Conservation (phyloP, 108 stramenopile genomes). For the Skeletonema grethae region DNA sequence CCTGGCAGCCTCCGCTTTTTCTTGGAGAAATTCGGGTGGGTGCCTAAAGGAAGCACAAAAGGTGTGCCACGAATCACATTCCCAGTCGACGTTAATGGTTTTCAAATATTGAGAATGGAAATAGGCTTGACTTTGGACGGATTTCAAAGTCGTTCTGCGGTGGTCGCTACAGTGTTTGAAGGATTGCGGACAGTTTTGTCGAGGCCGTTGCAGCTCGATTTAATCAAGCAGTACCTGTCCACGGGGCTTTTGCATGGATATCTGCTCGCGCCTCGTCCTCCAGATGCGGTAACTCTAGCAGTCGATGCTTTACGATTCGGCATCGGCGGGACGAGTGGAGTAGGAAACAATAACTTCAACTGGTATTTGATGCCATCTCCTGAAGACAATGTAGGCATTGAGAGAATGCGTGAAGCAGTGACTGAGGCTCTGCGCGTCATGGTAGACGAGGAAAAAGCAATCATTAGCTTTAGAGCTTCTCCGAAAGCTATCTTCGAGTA, state of each 20-base stretch:
- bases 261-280: conserved; percentile 63
- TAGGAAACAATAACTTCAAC: conserved; percentile 41
- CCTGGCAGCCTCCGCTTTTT: conserved; percentile 73
- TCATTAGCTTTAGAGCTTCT: conserved; percentile 65
- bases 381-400: conserved; percentile 39
- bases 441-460: conserved; percentile 58
- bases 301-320: conserved; percentile 74
- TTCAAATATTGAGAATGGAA: conserved; percentile 75
- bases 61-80: conserved; percentile 72
- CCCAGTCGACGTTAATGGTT: conserved; percentile 75
- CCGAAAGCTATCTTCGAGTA: conserved; percentile 48
- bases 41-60: conserved; percentile 48
- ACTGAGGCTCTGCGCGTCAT: conserved; percentile 49
- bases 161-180: conserved; percentile 72
- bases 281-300: conserved; percentile 81
- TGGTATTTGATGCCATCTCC: conserved; percentile 70
- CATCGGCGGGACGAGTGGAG: conserved; percentile 49
- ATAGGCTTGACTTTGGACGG: conserved; percentile 67
- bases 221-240: conserved; percentile 64
- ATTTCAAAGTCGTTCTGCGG: conserved; percentile 70
- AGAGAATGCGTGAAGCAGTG: conserved; percentile 43
- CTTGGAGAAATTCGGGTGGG: conserved; percentile 65
- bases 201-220: conserved; percentile 46
- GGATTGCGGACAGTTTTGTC: conserved; percentile 44
- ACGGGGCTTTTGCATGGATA: conserved; percentile 72